Evolutionary conservation across 164 flowering plant genomes (phyloP).

Genomic region (Sextonia rubra): DNA sequence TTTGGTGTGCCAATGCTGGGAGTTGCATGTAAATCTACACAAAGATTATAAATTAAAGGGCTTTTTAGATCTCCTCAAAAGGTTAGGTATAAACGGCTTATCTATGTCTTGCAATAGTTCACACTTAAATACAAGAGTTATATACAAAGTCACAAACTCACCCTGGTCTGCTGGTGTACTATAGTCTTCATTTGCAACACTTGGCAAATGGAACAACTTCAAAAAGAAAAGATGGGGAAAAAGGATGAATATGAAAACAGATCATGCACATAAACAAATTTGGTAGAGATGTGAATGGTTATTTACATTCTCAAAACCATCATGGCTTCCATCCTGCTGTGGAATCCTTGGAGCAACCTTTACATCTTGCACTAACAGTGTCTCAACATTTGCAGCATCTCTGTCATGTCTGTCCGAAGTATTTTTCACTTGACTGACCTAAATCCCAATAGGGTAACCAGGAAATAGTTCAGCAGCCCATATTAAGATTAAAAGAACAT

Average conservation of each 20-base stretch:
- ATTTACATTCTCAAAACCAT: conserved; percentile 70
- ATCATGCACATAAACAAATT: conserved; percentile 9
- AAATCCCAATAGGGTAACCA: conserved; percentile 8
- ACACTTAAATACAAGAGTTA: background rate
- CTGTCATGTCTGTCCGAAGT: conserved; percentile 6
- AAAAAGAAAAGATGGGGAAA: conserved; percentile 10
- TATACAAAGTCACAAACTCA: conserved; percentile 38
- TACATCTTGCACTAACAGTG: conserved; percentile 5
- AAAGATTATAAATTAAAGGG: background rate
- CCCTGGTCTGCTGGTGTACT: conserved; percentile 83
- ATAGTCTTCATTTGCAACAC: conserved; percentile 85
- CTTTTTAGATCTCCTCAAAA: background rate
- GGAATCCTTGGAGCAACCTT: conserved; percentile 44
- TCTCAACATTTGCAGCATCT: conserved; percentile 18
- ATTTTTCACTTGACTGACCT: conserved; percentile 28
- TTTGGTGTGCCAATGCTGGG: conserved; percentile 43
- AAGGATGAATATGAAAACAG: background rate
- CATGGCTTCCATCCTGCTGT: conserved; percentile 78
- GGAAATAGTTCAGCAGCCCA: background rate
- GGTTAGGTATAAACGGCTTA: no score
- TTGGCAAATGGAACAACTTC: conserved; percentile 80
- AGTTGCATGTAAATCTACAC: conserved; percentile 58
- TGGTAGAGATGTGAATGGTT: conserved; percentile 53
- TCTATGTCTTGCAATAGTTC: background rate
- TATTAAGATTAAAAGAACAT: background rate